Evolutionary conservation across 257 asterid genomes (phyloP).

Genomic region (Penstemon davidsonii): DNA sequence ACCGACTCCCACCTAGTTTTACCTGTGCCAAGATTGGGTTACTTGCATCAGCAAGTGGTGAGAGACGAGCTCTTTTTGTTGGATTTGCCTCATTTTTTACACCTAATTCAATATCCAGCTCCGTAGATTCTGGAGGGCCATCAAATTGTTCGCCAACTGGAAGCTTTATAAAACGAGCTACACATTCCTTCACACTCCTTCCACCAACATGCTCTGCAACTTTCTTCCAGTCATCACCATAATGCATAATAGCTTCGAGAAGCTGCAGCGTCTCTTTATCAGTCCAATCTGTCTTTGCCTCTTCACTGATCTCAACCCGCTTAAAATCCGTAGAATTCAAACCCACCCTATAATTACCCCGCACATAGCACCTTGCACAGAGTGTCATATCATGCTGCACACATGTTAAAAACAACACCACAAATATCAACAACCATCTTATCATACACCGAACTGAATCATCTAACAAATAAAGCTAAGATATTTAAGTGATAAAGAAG

Average conservation of each 20-base stretch:
- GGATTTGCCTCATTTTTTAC: constrained; percentile 36
- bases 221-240: constrained; percentile 92
- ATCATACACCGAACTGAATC: not conserved
- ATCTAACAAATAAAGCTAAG: constrained; percentile 2
- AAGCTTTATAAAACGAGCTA: constrained; percentile 83
- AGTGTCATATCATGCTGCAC: constrained; percentile 85
- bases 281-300: constrained; percentile 77
- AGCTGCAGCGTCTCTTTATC: constrained; percentile 90
- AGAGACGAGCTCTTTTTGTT: constrained; percentile 64
- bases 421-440: constrained; percentile 13
- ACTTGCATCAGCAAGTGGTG: constrained; percentile 93
- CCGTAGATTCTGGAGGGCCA: constrained; percentile 85
- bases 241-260: constrained; percentile 87
- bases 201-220: constrained; percentile 84
- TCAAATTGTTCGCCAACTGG: constrained; percentile 87
- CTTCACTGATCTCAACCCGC: constrained; percentile 86
- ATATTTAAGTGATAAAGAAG: constrained; percentile 13
- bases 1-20: not conserved
- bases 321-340: constrained; percentile 71
- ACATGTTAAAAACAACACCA: constrained; percentile 19
- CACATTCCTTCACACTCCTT: constrained; percentile 81
- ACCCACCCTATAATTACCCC: constrained; percentile 68
- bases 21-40: constrained; percentile 99
- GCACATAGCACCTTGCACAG: constrained; percentile 92
- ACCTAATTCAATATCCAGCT: constrained; percentile 51